Percentiles rank a stretch among this genome's conserved stretches.
Evolutionary conservation across 2,329 filamentous ascomycete species (phyloP).

Genomic region (Aspergillus sp.): DNA sequence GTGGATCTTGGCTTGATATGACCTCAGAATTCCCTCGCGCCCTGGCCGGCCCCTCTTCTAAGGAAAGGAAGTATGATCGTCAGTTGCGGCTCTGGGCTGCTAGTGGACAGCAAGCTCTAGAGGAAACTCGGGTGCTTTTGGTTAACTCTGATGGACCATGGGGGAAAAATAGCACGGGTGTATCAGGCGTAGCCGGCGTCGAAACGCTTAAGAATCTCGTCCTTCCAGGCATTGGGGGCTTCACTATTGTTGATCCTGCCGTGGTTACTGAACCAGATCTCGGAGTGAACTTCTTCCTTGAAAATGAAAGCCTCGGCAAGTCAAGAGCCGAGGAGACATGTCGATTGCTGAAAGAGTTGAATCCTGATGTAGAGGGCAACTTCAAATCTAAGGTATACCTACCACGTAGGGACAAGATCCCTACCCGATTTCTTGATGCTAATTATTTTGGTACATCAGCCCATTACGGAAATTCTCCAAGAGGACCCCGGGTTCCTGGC

Average conservation of each 20-base stretch:
- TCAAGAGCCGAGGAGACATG: constrained; percentile 76
- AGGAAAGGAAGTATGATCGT: constrained; percentile 83
- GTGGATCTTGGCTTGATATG: constrained; percentile 24
- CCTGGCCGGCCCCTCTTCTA: constrained; percentile 54
- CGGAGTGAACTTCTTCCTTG: constrained; percentile 95
- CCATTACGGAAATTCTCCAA: constrained; percentile 39
- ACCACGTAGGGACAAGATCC: background rate
- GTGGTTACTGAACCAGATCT: constrained; percentile 78
- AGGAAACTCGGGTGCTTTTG: constrained; percentile 86
- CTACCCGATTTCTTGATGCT: constrained; percentile 5
- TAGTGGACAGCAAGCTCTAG: constrained; percentile 83
- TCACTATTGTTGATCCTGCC: constrained; percentile 83
- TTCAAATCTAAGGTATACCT: constrained; percentile 61
- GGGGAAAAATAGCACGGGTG: constrained; percentile 40
- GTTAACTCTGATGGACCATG: constrained; percentile 65
- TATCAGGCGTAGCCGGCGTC: constrained; percentile 80
- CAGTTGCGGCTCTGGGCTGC: constrained; percentile 95
- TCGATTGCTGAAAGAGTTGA: constrained; percentile 78
- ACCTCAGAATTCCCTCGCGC: constrained; percentile 36
- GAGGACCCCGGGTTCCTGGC: constrained; percentile 38
- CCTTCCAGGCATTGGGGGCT: constrained; percentile 84
- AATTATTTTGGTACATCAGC: constrained; percentile 20
- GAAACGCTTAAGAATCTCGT: constrained; percentile 98
- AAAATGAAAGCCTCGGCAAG: constrained; percentile 72
- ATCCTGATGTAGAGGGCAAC: constrained; percentile 83